Base-by-base conservation (phyloP, 768 basidiomycete species). In the Dendrothele bispora region DNA sequence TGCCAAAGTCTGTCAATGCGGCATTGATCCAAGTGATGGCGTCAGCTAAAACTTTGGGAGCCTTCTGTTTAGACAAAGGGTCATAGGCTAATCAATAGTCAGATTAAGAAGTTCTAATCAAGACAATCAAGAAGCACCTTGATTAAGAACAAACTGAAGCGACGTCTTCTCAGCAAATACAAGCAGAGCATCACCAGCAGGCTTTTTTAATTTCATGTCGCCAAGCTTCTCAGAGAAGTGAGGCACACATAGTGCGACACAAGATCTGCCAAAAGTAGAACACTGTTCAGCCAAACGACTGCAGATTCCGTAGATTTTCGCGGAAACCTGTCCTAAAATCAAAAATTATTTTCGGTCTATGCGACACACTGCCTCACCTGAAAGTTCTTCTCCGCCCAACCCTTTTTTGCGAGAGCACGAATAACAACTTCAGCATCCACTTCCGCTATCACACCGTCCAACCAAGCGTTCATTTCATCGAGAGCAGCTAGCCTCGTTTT, bases 361-460 rank as follows among this genome's bases (percentile, higher is more conserved):
- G 21, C n/a, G 25, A 46, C 32, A 4, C 52, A 34, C 6, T 15
- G 20, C 59, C 67, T 47, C 50, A 89, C 95, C 73, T 99, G 95
- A 56, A 99, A 99, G 60, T 98, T 99, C 75, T 97, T 98, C 71
- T 99, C 97, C n/a, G 77, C 80, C 94, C 93, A 98, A 2, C 95
- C 93, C 54, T 90, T 92, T 74, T 95, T 98, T 3, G 81, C 85
- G 50, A 98, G 68, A 55, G 88, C 85, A 21, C 95, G 78, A 17
- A 98, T 81, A 29, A 99, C 59, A 4, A 99, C 82, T 65, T 99
- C 97, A 11, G 87, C 83, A 55, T 99, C 95, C 1, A 90, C 68
- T 1, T 75, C 72, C 27, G 79, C 74, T 11, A 83, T 77, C 24
- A 78, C 75, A 1, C 74, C 78, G 49, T 92, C 85, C 4, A 93